Evolutionary conservation across 108 stramenopile genomes (phyloP), one percentile per base, ranked within the genome.

Genomic region (Aurantiochytrium sp.): DNA sequence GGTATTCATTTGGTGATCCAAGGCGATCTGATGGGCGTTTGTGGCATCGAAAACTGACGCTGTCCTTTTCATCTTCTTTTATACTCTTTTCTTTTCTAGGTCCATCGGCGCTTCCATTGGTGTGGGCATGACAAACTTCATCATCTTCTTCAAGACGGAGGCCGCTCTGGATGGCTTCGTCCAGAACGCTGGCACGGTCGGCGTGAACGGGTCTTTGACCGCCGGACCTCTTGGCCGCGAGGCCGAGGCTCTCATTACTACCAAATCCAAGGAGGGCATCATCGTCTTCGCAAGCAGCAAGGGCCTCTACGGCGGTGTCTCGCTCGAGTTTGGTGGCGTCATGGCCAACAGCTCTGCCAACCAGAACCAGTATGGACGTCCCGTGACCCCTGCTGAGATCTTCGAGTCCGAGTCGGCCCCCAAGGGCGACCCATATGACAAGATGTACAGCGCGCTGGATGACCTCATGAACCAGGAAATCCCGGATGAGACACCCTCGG

Each of bases 71-170:
- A 19, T 19, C 59, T n/a, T n/a, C n/a, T 59, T 59, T 19, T 59
- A 19, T 59, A 2, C 2, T 23, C 21, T n/a, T 59, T 59, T 23
- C 21, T n/a, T 59, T 59, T 1, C 19, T 53, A 83, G 76, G 45
- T 21, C 76, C 0, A 47, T 83, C 51, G 76, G 76, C n/a, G 76
- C 76, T 43, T 83, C 76, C 10, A 83, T 83, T 23, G 76, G 76
- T 12, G 51, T 83, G 49, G 76, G 51, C 25, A 53, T 83, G 76
- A 83, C 49, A 0, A 4, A 83, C 76, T 83, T 53, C 1, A 83
- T 83, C 76, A 47, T 83, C 49, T 83, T 83, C 76, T 83, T 83
- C 51, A 83, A 53, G 76, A 83, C 76, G 19, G 76, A 83, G 76
- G 16, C 45, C 12, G 76, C 76, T 12, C 76, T 83, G 8, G 76